These are phyloP conservation scores for Lonicera japonica DNA, from an alignment of 129 eudicot species.

Conservation along the genomic window DNA sequence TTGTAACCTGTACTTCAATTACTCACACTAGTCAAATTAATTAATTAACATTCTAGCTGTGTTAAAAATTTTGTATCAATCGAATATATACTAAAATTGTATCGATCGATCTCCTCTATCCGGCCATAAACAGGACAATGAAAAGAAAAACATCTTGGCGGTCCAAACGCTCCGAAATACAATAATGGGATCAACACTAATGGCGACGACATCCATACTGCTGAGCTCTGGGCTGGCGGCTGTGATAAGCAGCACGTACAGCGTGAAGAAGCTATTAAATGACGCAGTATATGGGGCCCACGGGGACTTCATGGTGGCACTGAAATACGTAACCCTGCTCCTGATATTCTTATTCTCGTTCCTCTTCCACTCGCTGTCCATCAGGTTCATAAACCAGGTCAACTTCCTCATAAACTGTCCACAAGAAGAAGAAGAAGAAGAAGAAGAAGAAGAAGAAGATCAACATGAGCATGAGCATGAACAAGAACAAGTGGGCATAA, in stretches of 20 bases:
- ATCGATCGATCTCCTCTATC: too few species aligned
- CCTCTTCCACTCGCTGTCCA: slow-evolving; percentile 77
- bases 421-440: too few species aligned
- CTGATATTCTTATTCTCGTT: slow-evolving; percentile 68
- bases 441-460: too few species aligned
- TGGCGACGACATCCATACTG: slow-evolving; percentile 94
- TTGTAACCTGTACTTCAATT: too few species aligned
- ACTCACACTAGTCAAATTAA: too few species aligned
- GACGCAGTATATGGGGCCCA: slow-evolving; percentile 88
- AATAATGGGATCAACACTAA: slow-evolving; percentile 85
- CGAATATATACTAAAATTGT: too few species aligned
- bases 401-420: slow-evolving; percentile 87
- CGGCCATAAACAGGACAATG: slow-evolving; percentile 85
- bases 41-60: too few species aligned
- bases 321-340: slow-evolving; percentile 74
- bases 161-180: slow-evolving; percentile 89
- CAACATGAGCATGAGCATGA: slow-evolving; percentile 13
- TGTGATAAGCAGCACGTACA: slow-evolving; percentile 85
- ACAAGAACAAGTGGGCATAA: slow-evolving; percentile 4
- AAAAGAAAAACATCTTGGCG: slow-evolving; percentile 80
- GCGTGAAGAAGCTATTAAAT: slow-evolving; percentile 73
- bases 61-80: too few species aligned
- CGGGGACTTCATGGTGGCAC: slow-evolving; percentile 84
- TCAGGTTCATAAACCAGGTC: slow-evolving; percentile 89
- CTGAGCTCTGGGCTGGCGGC: slow-evolving; percentile 82